These are phyloP conservation scores for Acacia crassicarpa DNA, from an alignment of 306 rosid species.

Conservation along the genomic window DNA sequence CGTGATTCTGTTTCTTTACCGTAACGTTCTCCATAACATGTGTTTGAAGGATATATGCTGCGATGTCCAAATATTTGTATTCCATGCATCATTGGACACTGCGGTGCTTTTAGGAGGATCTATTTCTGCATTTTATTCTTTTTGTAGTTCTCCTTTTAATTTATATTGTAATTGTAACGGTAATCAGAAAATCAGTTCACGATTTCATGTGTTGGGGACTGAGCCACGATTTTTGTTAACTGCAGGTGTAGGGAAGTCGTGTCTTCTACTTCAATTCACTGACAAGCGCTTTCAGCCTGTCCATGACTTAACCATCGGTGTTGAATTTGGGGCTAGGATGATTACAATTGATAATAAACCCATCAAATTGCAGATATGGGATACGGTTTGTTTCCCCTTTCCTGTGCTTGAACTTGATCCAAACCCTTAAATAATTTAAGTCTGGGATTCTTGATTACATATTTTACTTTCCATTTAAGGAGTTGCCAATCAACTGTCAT, in stretches of 20 bases:
- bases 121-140: not conserved
- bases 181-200: not conserved
- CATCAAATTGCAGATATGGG: constrained; percentile 98
- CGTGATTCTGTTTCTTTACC: not conserved
- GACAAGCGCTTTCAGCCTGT: constrained; percentile 98
- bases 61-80: not conserved
- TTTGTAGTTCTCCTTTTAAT: constrained; percentile 1
- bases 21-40: not conserved
- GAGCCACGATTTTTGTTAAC: not conserved
- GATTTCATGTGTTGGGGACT: constrained; percentile 1
- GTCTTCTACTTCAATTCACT: constrained; percentile 95
- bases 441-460: not conserved
- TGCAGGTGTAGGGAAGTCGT: constrained; percentile 95
- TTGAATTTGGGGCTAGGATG: constrained; percentile 98
- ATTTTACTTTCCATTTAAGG: not conserved
- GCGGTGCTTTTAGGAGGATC: not conserved
- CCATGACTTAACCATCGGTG: constrained; percentile 96
- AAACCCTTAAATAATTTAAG: not conserved
- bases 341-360: constrained; percentile 89
- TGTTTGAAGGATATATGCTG: not conserved
- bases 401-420: not conserved
- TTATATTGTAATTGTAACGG: not conserved
- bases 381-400: constrained; percentile 66
- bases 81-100: not conserved
- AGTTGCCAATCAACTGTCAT: not conserved